phyloP scores from a whole-genome alignment of 1,284 basidiomycete species.

The Trichosporon asahii region DNA sequence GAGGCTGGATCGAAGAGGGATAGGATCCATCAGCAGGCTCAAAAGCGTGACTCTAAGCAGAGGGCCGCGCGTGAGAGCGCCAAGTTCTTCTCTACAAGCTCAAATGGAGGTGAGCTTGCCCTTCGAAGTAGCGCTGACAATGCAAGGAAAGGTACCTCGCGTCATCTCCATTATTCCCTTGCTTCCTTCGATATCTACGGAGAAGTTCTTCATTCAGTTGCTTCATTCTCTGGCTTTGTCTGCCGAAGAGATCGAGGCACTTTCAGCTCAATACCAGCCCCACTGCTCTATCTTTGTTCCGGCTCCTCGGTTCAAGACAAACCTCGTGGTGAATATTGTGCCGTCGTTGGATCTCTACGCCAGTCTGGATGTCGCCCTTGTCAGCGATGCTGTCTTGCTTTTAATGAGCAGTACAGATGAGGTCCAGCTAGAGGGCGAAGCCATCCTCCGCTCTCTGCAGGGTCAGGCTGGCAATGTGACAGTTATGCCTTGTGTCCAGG shows the following conservation, averaged over 20 bases:
- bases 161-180: conserved; percentile 53
- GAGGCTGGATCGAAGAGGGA: conserved; percentile 41
- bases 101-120: conserved; percentile 42
- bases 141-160: conserved; percentile 49
- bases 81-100: conserved; percentile 51
- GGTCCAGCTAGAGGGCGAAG: conserved; percentile 72
- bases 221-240: conserved; percentile 64
- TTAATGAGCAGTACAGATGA: conserved; percentile 60
- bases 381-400: conserved; percentile 83
- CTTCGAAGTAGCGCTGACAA: background rate
- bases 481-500: conserved; percentile 60
- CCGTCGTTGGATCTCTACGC: conserved; percentile 69
- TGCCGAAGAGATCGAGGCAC: conserved; percentile 51
- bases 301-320: conserved; percentile 82
- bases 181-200: conserved; percentile 56
- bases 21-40: conserved; percentile 44
- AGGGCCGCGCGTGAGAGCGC: conserved; percentile 58
- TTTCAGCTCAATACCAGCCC: conserved; percentile 22
- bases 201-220: conserved; percentile 69
- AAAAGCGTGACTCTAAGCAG: conserved; percentile 61
- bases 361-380: conserved; percentile 80
- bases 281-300: conserved; percentile 66
- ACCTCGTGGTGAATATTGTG: conserved; percentile 77
- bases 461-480: conserved; percentile 63
- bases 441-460: conserved; percentile 79